Evolutionary conservation across 208 protist species (phyloP).

Genomic region (Leptomonas pyrrhocoris): DNA sequence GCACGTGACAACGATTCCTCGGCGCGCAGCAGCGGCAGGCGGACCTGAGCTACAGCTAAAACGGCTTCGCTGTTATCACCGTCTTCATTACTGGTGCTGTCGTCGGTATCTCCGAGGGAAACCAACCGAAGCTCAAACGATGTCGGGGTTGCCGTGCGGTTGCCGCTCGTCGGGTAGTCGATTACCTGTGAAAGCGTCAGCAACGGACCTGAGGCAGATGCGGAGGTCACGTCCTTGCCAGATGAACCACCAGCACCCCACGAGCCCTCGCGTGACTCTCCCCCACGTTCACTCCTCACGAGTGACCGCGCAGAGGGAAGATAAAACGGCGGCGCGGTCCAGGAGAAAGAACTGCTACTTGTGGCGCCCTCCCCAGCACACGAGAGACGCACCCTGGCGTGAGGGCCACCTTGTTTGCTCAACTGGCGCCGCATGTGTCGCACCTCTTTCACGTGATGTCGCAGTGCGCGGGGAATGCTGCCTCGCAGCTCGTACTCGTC

Average conservation of each 20-base stretch:
- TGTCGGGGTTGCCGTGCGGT: neutral
- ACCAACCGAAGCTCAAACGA: constrained; percentile 1
- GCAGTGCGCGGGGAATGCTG: constrained; percentile 19
- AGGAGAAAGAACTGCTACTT: neutral
- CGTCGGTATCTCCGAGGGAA: neutral
- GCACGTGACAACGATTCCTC: neutral
- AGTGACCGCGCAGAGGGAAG: neutral
- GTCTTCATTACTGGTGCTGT: neutral
- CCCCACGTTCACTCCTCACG: neutral
- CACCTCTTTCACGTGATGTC: constrained; percentile 23
- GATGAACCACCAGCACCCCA: no score
- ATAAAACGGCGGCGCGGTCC: neutral
- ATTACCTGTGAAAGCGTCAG: neutral
- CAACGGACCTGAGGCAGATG: neutral
- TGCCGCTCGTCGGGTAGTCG: neutral
- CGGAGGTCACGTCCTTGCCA: no score
- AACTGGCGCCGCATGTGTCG: constrained; percentile 21
- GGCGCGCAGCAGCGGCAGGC: neutral
- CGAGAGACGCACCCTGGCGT: neutral
- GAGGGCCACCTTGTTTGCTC: neutral
- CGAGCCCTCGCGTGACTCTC: neutral
- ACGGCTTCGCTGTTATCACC: neutral
- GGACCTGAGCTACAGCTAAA: neutral
- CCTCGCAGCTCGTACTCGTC: constrained; percentile 12
- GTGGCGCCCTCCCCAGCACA: neutral